Percentiles rank a stretch among this genome's conserved stretches.
These are phyloP conservation scores for Aspergillus vadensis DNA, from an alignment of 2,329 filamentous ascomycete species.

Conservation along the genomic window DNA sequence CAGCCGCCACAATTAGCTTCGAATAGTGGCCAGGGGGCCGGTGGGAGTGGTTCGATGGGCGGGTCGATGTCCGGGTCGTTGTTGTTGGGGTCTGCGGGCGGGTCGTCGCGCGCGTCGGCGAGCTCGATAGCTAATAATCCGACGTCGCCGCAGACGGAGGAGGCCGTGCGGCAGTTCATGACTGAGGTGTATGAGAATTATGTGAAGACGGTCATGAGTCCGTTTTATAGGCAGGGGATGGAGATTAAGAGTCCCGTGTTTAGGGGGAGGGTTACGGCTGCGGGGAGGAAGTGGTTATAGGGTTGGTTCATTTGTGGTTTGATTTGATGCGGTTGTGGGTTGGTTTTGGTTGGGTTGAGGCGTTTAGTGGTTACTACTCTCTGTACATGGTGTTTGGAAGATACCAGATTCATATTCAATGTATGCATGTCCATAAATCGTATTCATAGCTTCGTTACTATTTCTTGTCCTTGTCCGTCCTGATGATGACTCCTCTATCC, in stretches of 20 bases:
- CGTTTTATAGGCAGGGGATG: slow-evolving; percentile 86
- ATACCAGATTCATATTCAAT: too few species aligned
- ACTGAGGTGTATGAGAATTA: slow-evolving; percentile 93
- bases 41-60: neutral
- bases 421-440: slow-evolving; percentile 2
- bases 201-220: slow-evolving; percentile 96
- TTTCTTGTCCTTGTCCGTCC: neutral
- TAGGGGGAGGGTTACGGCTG: slow-evolving; percentile 75
- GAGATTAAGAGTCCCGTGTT: slow-evolving; percentile 87
- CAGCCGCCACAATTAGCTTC: slow-evolving; percentile 64
- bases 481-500: neutral
- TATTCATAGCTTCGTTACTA: slow-evolving; percentile 3
- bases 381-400: neutral
- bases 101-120: slow-evolving; percentile 52
- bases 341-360: neutral
- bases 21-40: neutral
- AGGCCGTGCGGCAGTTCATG: slow-evolving; percentile 94
- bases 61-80: slow-evolving; percentile 25
- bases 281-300: slow-evolving; percentile 89
- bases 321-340: slow-evolving; percentile 5
- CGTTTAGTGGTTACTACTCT: neutral
- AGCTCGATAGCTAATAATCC: slow-evolving; percentile 82
- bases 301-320: neutral
- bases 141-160: slow-evolving; percentile 85
- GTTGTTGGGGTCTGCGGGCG: slow-evolving; percentile 20